Conservation (phyloP, 106 monocot genomes). For the Triglochin maritima region DNA sequence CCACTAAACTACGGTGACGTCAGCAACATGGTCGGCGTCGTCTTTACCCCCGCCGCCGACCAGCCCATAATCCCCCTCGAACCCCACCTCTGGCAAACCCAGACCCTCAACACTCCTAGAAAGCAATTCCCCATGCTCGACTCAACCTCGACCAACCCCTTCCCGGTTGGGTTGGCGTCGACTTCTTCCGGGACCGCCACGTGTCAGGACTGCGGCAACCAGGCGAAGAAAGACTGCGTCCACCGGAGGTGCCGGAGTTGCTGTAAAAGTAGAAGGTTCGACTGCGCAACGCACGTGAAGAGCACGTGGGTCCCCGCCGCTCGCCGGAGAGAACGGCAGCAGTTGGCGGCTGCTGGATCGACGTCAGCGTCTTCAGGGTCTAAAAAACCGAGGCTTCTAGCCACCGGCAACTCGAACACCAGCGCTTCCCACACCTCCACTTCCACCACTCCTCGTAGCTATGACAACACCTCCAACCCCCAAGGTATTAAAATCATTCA, state of each 20-base stretch:
- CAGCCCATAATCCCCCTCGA: slow-evolving; percentile 39
- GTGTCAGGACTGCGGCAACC: slow-evolving; percentile 79
- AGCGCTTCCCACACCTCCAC: slow-evolving; percentile 48
- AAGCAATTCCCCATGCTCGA: slow-evolving; percentile 14
- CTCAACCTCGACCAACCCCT: slow-evolving; percentile 3
- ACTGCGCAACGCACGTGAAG: slow-evolving; percentile 66
- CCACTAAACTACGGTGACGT: slow-evolving; percentile 45
- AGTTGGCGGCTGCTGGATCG: slow-evolving; percentile 7
- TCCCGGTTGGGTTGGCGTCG: background rate
- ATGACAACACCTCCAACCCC: slow-evolving; percentile 48
- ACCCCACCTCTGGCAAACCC: slow-evolving; percentile 40
- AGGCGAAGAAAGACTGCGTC: slow-evolving; percentile 76
- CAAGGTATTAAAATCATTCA: slow-evolving; percentile 15
- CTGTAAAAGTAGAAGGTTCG: slow-evolving; percentile 63
- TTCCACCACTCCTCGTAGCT: slow-evolving; percentile 45
- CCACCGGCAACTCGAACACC: slow-evolving; percentile 29
- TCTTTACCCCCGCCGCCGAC: slow-evolving; percentile 9
- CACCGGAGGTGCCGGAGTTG: slow-evolving; percentile 66
- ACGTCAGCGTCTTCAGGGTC: slow-evolving; percentile 25
- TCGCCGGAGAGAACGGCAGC: slow-evolving; percentile 60
- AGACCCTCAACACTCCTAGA: slow-evolving; percentile 22
- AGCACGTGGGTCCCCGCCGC: slow-evolving; percentile 83
- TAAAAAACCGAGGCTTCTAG: slow-evolving; percentile 48
- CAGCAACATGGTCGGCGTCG: slow-evolving; percentile 55
- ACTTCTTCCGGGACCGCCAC: slow-evolving; percentile 2